These are phyloP conservation scores for Juglanconis oblonga DNA, from an alignment of 2,329 filamentous ascomycete species.

Conservation along the genomic window DNA sequence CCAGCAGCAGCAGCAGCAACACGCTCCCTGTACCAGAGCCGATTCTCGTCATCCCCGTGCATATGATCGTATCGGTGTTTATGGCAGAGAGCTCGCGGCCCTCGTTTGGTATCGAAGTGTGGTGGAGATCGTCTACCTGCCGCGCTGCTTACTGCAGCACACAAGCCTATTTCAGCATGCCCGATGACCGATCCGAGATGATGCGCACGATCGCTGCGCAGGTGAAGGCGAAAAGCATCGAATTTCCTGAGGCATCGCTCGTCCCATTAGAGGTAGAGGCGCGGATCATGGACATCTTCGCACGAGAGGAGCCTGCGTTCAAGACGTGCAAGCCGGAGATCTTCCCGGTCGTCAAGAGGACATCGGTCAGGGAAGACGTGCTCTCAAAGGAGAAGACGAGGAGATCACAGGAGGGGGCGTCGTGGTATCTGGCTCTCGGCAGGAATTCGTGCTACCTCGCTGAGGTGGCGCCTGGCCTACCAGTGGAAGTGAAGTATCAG, in stretches of 20 bases:
- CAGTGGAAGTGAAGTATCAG: constrained; percentile 44
- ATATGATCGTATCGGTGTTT: constrained; percentile 50
- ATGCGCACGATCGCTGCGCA: constrained; percentile 41
- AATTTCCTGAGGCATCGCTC: constrained; percentile 32
- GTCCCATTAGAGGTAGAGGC: constrained; percentile 46
- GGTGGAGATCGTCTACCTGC: constrained; percentile 49
- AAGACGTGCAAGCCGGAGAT: constrained; percentile 37
- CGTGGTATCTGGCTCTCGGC: constrained; percentile 53
- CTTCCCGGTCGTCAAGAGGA: constrained; percentile 52
- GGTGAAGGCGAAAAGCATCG: constrained; percentile 33
- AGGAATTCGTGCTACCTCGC: constrained; percentile 51
- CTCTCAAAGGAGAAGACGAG: constrained; percentile 40
- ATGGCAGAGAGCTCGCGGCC: constrained; percentile 48
- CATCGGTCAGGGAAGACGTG: constrained; percentile 32
- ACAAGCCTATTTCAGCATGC: constrained; percentile 47
- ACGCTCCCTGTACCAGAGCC: constrained; percentile 29
- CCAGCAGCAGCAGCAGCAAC: constrained; percentile 22
- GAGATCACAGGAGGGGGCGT: constrained; percentile 46
- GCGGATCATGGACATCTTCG: constrained; percentile 45
- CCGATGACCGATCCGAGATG: constrained; percentile 49
- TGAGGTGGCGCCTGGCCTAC: constrained; percentile 47
- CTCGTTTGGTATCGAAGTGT: constrained; percentile 52
- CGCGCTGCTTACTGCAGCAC: constrained; percentile 44
- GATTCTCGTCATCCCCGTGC: constrained; percentile 44
- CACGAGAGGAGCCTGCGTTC: constrained; percentile 39